These are phyloP conservation scores for Suillus alpinus DNA, from an alignment of 768 basidiomycete genomes.

Conservation along the genomic window DNA sequence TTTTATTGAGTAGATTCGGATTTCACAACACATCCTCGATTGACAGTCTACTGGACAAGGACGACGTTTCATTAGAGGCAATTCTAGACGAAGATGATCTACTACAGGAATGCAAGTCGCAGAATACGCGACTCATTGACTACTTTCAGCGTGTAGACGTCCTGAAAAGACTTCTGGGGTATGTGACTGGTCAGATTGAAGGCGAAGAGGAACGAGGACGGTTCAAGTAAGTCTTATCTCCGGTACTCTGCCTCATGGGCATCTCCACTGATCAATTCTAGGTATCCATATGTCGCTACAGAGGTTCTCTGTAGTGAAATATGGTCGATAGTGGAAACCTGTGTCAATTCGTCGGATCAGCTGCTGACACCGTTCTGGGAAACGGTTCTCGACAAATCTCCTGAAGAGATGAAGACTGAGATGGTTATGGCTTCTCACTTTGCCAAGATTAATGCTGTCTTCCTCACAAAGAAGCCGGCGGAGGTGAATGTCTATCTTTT, in stretches of 20 bases:
- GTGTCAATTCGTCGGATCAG: conserved; percentile 66
- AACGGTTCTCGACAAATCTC: conserved; percentile 70
- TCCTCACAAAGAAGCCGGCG: conserved; percentile 83
- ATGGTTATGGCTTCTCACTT: conserved; percentile 91
- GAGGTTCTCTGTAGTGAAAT: conserved; percentile 95
- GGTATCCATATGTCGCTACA: conserved; percentile 90
- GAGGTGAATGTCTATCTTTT: conserved; percentile 59
- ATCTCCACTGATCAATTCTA: conserved; percentile 26
- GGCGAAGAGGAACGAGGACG: conserved; percentile 72
- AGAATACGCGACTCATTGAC: conserved; percentile 86
- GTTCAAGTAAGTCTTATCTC: conserved; percentile 59
- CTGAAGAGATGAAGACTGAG: conserved; percentile 84
- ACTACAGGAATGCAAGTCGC: conserved; percentile 91
- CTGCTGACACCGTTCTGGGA: conserved; percentile 92
- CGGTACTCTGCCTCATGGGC: conserved; percentile 5
- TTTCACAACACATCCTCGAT: conserved; percentile 88
- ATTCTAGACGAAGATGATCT: conserved; percentile 93
- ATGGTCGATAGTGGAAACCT: conserved; percentile 92
- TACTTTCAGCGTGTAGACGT: conserved; percentile 84
- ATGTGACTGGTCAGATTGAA: conserved; percentile 86
- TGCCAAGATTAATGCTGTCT: conserved; percentile 88
- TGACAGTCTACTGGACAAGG: conserved; percentile 87
- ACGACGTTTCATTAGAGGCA: conserved; percentile 84
- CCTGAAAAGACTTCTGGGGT: conserved; percentile 74
- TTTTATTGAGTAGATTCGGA: conserved; percentile 63